Evolutionary conservation across 1,284 basidiomycete genomes (phyloP).

Genomic region (Thelephora terrestris): DNA sequence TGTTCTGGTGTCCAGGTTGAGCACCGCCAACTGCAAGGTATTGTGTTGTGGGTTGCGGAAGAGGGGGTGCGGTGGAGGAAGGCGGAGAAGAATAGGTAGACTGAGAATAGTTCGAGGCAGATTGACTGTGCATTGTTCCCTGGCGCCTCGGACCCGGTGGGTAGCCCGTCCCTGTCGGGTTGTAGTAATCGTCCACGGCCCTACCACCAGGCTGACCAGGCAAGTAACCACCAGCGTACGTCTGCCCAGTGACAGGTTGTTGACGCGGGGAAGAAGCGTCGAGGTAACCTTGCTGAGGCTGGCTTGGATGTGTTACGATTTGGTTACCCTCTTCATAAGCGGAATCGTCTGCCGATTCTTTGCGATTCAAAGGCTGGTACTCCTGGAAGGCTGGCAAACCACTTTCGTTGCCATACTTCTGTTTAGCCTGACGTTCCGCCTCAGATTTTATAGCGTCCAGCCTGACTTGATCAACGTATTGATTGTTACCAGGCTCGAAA

Average conservation of each 20-base stretch:
- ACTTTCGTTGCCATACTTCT: constrained; percentile 42
- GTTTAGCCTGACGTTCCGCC: constrained; percentile 64
- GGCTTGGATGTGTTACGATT: constrained; percentile 23
- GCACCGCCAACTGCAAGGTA: constrained; percentile 13
- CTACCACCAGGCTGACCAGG: constrained; percentile 53
- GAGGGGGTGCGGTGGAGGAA: constrained; percentile 9
- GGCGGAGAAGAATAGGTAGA: constrained; percentile 27
- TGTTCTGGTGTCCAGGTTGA: constrained; percentile 24
- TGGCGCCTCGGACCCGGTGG: constrained; percentile 33
- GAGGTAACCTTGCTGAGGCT: neutral
- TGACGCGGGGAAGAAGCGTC: constrained; percentile 10
- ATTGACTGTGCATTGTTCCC: constrained; percentile 33
- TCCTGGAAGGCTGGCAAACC: constrained; percentile 72
- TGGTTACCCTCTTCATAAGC: constrained; percentile 43
- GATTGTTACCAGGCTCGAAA: constrained; percentile 5
- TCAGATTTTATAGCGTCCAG: constrained; percentile 77
- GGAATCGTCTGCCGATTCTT: constrained; percentile 24
- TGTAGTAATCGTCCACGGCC: constrained; percentile 67
- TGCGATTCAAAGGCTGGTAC: constrained; percentile 45
- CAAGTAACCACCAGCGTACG: constrained; percentile 46
- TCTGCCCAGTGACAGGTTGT: constrained; percentile 16
- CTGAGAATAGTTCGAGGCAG: constrained; percentile 14
- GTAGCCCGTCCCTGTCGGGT: constrained; percentile 25
- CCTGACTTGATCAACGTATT: constrained; percentile 54
- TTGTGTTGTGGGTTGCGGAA: constrained; percentile 11